Percentiles rank a stretch among this genome's conserved stretches.
Conservation (phyloP, 352 stramenopile species). For the Pythium sukuiense region DNA sequence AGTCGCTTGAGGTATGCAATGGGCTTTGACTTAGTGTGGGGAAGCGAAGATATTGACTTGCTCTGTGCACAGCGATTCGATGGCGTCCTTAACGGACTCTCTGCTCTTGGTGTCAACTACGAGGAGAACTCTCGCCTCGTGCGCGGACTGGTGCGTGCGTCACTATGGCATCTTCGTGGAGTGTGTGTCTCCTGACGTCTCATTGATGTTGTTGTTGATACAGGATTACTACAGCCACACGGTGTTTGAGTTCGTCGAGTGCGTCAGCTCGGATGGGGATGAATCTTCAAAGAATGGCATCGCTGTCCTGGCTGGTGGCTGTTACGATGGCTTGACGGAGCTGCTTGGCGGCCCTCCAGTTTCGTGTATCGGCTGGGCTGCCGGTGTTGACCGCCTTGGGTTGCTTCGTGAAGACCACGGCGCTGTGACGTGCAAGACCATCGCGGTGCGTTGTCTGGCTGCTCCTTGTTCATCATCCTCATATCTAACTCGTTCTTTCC, state of each 20-base stretch:
- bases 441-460: conserved; percentile 44
- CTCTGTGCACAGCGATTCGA: conserved; percentile 58
- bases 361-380: conserved; percentile 83
- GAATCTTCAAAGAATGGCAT: conserved; percentile 46
- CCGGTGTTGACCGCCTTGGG: conserved; percentile 77
- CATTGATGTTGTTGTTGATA: neutral
- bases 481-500: neutral
- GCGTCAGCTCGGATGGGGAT: conserved; percentile 5
- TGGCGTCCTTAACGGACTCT: conserved; percentile 52
- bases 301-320: conserved; percentile 80
- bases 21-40: neutral
- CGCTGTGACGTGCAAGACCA: conserved; percentile 27
- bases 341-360: conserved; percentile 58
- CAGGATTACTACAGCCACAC: conserved; percentile 91
- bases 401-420: conserved; percentile 46
- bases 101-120: conserved; percentile 61
- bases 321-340: conserved; percentile 77
- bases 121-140: conserved; percentile 72
- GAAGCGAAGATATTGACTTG: neutral
- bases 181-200: neutral
- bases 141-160: conserved; percentile 62
- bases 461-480: neutral
- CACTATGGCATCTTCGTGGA: neutral
- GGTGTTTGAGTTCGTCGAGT: conserved; percentile 88
- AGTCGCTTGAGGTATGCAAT: conserved; percentile 41